Percentiles rank a stretch among this genome's conserved stretches.
phyloP scores from a whole-genome alignment of 106 monocot species.

The Dioscorea dumetorum region DNA sequence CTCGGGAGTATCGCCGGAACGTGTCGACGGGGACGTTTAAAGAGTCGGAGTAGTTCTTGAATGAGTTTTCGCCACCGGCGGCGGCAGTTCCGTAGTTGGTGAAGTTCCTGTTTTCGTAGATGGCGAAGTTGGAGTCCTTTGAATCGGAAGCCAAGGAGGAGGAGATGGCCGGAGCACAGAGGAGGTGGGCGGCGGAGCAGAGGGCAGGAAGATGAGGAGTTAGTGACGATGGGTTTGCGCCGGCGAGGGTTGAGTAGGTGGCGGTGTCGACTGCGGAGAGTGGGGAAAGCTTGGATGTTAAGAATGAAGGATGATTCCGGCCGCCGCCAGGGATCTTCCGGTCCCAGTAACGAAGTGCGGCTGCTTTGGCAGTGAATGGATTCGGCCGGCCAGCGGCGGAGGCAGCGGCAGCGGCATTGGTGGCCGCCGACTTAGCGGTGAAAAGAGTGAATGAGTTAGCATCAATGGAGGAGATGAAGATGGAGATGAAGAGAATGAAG shows the following conservation, averaged over 20 bases:
- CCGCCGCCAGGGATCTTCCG: slow-evolving; percentile 42
- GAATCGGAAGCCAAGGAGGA: slow-evolving; percentile 6
- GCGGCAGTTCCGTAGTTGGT: slow-evolving; percentile 60
- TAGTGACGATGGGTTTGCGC: slow-evolving; percentile 13
- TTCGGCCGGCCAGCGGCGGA: background rate
- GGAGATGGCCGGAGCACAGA: slow-evolving; percentile 25
- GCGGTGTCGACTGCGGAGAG: slow-evolving; percentile 47
- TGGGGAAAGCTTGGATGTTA: slow-evolving; percentile 73
- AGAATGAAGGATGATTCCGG: slow-evolving; percentile 45
- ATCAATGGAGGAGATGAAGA: background rate
- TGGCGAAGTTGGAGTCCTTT: slow-evolving; percentile 27
- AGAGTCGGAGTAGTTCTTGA: slow-evolving; percentile 63
- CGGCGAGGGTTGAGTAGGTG: slow-evolving; percentile 29
- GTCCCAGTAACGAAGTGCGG: slow-evolving; percentile 77
- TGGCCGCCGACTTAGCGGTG: slow-evolving; percentile 5
- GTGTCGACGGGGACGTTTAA: slow-evolving; percentile 60
- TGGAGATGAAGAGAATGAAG: slow-evolving; percentile 9
- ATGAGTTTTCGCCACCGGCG: slow-evolving; percentile 34
- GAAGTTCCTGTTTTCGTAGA: slow-evolving; percentile 60
- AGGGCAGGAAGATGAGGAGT: slow-evolving; percentile 35
- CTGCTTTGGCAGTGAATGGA: slow-evolving; percentile 61
- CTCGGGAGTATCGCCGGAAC: slow-evolving; percentile 83
- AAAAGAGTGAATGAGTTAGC: slow-evolving; percentile 1
- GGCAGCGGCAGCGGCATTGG: too few relatives aligned
- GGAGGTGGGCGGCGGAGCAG: slow-evolving; percentile 48